These are phyloP conservation scores for Termitomyces sp. DNA, from an alignment of 768 basidiomycete genomes.

Conservation along the genomic window DNA sequence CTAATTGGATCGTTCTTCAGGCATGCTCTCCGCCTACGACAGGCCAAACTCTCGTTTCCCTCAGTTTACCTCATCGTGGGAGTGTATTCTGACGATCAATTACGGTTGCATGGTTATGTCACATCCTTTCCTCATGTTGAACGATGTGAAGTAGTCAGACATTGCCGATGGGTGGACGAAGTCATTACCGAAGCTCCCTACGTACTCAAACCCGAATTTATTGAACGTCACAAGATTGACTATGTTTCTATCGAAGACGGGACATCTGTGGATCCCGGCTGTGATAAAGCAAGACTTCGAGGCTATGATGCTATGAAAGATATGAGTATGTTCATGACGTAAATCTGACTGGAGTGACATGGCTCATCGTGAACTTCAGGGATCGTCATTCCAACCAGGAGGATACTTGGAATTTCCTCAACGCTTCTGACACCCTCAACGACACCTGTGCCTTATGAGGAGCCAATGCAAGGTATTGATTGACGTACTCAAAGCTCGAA, in stretches of 20 bases:
- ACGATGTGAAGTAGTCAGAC: constrained; percentile 80
- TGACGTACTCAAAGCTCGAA: background rate
- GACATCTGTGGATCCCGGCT: constrained; percentile 74
- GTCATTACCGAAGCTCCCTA: constrained; percentile 88
- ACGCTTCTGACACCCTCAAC: background rate
- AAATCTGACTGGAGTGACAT: background rate
- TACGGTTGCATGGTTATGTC: constrained; percentile 44
- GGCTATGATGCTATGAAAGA: constrained; percentile 14
- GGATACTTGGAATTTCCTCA: constrained; percentile 1
- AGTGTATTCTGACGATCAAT: constrained; percentile 83
- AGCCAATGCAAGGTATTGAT: background rate
- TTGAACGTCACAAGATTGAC: constrained; percentile 85
- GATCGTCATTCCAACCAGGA: constrained; percentile 13
- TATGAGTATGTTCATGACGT: constrained; percentile 2
- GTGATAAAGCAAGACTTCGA: constrained; percentile 29
- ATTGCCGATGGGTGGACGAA: constrained; percentile 97
- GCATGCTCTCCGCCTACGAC: constrained; percentile 91
- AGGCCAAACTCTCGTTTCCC: constrained; percentile 92
- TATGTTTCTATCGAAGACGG: constrained; percentile 96
- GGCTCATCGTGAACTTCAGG: background rate
- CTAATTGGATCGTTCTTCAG: constrained; percentile 30
- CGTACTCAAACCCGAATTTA: constrained; percentile 74
- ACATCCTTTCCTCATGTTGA: constrained; percentile 1
- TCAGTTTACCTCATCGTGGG: constrained; percentile 88
- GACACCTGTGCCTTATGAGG: background rate